These are phyloP conservation scores for Sanguinoderma infundibulare DNA, from an alignment of 1,284 basidiomycete genomes.

Conservation along the genomic window DNA sequence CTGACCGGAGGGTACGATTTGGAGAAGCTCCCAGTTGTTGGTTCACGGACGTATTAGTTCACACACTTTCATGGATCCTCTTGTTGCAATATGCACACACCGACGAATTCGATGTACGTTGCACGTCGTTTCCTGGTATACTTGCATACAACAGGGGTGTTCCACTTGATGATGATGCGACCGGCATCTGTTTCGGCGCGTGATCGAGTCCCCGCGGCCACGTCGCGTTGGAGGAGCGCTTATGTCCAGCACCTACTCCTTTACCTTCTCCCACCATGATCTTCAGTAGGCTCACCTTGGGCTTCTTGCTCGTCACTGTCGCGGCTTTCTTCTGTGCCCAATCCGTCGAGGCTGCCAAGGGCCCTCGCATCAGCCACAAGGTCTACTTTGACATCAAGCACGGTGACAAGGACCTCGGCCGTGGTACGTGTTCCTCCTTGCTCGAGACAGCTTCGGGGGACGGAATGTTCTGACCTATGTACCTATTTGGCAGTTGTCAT, in stretches of 20 bases:
- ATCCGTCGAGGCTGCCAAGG: constrained; percentile 74
- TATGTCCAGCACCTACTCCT: constrained; percentile 15
- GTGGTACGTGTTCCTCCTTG: constrained; percentile 57
- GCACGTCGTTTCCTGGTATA: too few species aligned
- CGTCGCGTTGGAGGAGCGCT: constrained; percentile 11
- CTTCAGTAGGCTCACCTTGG: constrained; percentile 65
- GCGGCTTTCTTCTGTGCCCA: constrained; percentile 72
- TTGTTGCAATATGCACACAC: too few species aligned
- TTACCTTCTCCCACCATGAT: constrained; percentile 36
- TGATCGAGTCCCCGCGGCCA: constrained; percentile 23
- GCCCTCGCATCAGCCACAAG: constrained; percentile 88
- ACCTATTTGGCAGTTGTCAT: constrained; percentile 71
- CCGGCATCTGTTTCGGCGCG: constrained; percentile 3
- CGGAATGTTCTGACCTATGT: constrained; percentile 9
- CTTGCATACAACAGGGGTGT: too few species aligned
- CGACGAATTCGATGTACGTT: too few species aligned
- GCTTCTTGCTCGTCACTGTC: constrained; percentile 66
- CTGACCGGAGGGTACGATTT: constrained; percentile 67
- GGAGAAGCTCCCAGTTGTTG: constrained; percentile 70
- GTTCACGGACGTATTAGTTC: constrained; percentile 34
- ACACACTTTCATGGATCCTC: too few species aligned
- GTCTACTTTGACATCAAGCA: constrained; percentile 95
- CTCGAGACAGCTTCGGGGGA: neutral
- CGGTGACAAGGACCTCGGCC: constrained; percentile 82
- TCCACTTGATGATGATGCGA: neutral